Evolutionary conservation across 148 eudicot genomes (phyloP).

Genomic region (Chenopodium quinoa): DNA sequence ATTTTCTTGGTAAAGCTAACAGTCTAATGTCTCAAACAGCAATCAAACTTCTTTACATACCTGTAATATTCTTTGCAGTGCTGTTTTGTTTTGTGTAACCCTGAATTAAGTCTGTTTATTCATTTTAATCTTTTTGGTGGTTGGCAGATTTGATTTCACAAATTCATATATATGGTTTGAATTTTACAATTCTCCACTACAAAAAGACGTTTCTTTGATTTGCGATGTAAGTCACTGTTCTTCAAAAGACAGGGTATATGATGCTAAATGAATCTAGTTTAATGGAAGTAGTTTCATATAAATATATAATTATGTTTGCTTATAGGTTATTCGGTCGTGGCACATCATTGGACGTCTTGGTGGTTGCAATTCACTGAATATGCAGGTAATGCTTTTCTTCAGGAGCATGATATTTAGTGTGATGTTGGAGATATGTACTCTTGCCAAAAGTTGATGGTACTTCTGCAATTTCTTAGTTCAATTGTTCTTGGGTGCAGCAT

Average conservation of each 20-base stretch:
- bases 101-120: not conserved
- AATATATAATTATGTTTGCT: conserved; percentile 18
- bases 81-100: not conserved
- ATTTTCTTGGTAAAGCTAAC: not conserved
- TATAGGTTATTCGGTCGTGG: conserved; percentile 86
- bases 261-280: not conserved
- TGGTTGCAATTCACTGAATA: conserved; percentile 94
- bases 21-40: not conserved
- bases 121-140: not conserved
- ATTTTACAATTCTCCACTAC: conserved; percentile 79
- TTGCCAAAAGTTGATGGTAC: not conserved
- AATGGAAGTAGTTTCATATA: not conserved
- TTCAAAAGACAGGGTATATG: not conserved
- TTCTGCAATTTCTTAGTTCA: not conserved
- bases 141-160: conserved; percentile 72
- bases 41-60: not conserved
- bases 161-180: conserved; percentile 91
- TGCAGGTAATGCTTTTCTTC: conserved; percentile 58
- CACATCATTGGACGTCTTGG: conserved; percentile 97
- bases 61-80: not conserved
- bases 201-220: conserved; percentile 70
- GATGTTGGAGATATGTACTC: not conserved
- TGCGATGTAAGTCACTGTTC: conserved; percentile 70
- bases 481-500: not conserved
- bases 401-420: not conserved